Percentiles rank a stretch among this genome's conserved stretches.
Conservation (phyloP, 2,329 filamentous ascomycete genomes). For the Trichoderma sp. region DNA sequence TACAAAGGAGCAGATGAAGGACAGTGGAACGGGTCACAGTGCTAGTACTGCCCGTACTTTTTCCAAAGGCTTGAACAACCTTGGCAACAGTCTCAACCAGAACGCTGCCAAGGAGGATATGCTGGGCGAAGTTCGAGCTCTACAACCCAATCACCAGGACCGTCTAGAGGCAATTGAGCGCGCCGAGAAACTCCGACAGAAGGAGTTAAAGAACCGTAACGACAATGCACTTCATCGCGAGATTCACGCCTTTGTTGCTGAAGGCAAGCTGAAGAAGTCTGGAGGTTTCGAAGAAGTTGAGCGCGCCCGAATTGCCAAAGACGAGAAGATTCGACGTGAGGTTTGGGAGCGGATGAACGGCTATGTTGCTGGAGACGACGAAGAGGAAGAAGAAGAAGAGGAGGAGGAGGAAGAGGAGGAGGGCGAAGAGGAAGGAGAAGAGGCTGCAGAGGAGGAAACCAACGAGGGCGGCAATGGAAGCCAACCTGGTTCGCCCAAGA, state of each 20-base stretch:
- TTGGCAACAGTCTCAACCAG: constrained; percentile 63
- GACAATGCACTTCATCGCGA: constrained; percentile 82
- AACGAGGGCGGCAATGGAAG: constrained; percentile 20
- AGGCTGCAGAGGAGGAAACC: constrained; percentile 20
- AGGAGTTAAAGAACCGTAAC: constrained; percentile 75
- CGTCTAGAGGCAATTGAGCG: constrained; percentile 93
- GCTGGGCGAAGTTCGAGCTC: constrained; percentile 85
- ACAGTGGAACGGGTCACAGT: constrained; percentile 54
- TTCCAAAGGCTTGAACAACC: constrained; percentile 52
- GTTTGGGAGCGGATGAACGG: constrained; percentile 69
- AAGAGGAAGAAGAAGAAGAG: constrained; percentile 39
- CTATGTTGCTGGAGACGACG: constrained; percentile 44
- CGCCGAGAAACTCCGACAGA: constrained; percentile 88
- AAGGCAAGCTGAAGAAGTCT: constrained; percentile 92
- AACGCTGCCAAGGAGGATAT: constrained; percentile 85
- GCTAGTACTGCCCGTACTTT: constrained; percentile 55
- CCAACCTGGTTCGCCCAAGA: constrained; percentile 17
- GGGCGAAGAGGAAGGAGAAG: constrained; percentile 26
- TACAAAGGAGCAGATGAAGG: constrained; percentile 95
- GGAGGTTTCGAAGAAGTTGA: constrained; percentile 95
- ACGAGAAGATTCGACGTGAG: constrained; percentile 81
- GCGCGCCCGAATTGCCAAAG: constrained; percentile 75
- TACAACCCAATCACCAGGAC: constrained; percentile 92
- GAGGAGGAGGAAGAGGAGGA: constrained; percentile 26
- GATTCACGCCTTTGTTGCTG: constrained; percentile 78